Conservation (phyloP, 1,284 basidiomycete species). For the Lentinula novae-zelandiae region DNA sequence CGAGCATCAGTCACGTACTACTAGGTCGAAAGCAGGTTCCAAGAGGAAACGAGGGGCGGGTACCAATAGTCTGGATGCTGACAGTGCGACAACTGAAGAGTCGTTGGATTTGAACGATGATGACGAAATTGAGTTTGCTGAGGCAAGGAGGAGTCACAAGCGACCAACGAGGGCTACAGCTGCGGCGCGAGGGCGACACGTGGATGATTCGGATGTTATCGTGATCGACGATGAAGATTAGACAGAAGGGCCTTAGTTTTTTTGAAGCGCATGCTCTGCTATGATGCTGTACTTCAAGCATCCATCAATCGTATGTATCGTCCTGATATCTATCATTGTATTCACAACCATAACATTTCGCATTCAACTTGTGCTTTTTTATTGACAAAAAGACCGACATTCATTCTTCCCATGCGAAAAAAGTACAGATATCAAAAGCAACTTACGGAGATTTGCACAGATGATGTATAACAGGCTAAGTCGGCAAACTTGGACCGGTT, state of each 20-base stretch:
- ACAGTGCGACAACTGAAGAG: not conserved
- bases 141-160: conserved; percentile 6
- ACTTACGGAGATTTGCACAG: too few relatives aligned
- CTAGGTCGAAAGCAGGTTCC: conserved; percentile 21
- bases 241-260: not conserved
- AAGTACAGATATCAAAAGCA: not conserved
- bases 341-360: not conserved
- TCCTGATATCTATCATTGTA: too few relatives aligned
- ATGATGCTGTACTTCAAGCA: too few relatives aligned
- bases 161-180: conserved; percentile 11
- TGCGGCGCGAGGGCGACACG: conserved; percentile 6
- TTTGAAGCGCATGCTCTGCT: too few relatives aligned
- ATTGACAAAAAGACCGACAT: not conserved
- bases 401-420: not conserved
- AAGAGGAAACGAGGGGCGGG: conserved; percentile 18
- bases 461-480: too few relatives aligned
- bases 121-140: conserved; percentile 17
- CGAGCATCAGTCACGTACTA: conserved; percentile 21
- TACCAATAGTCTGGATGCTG: conserved; percentile 7
- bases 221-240: conserved; percentile 33
- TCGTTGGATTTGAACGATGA: not conserved
- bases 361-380: not conserved
- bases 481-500: too few relatives aligned
- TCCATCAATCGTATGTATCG: too few relatives aligned
- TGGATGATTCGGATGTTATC: conserved; percentile 31